phyloP scores from a whole-genome alignment of 495 filamentous ascomycete species.

The Hypoxylon fragiforme region DNA sequence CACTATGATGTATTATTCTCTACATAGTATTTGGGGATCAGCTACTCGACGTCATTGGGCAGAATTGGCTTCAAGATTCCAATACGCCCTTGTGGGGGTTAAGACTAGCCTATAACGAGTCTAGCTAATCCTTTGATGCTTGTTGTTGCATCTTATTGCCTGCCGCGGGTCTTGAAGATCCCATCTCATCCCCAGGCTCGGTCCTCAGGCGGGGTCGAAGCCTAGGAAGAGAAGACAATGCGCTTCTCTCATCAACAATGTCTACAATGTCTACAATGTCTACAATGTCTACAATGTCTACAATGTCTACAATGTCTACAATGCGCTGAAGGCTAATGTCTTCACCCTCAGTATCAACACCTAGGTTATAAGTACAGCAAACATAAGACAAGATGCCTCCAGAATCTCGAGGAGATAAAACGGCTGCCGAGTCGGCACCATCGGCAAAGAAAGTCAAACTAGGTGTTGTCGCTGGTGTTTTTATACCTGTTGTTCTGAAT shows the following conservation, averaged over 20 bases:
- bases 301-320: too few species aligned
- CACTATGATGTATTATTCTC: too few species aligned
- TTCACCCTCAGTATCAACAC: too few species aligned
- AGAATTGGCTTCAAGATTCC: slow-evolving; percentile 8
- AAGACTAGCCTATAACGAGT: slow-evolving; percentile 17
- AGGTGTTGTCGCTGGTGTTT: slow-evolving; percentile 77
- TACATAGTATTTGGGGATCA: slow-evolving; percentile 30
- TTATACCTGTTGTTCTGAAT: slow-evolving; percentile 83
- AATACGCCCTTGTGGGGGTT: slow-evolving; percentile 10
- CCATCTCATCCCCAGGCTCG: slow-evolving; percentile 1
- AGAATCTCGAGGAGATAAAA: slow-evolving; percentile 27
- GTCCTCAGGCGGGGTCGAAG: slow-evolving; percentile 22
- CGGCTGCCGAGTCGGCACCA: slow-evolving; percentile 7
- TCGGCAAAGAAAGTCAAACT: slow-evolving; percentile 58
- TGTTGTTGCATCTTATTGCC: neutral
- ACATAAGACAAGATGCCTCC: slow-evolving; percentile 25
- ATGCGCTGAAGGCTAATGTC: too few species aligned
- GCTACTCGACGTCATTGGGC: slow-evolving; percentile 25
- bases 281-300: neutral
- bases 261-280: neutral
- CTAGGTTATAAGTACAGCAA: too few species aligned
- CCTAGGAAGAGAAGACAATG: neutral
- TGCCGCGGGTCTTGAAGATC: slow-evolving; percentile 11
- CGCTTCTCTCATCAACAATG: neutral
- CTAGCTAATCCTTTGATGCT: slow-evolving; percentile 16